Percentiles rank a stretch among this genome's conserved stretches.
Evolutionary conservation across 2,329 filamentous ascomycete genomes (phyloP).

Genomic region (Aspergillus versicolor): DNA sequence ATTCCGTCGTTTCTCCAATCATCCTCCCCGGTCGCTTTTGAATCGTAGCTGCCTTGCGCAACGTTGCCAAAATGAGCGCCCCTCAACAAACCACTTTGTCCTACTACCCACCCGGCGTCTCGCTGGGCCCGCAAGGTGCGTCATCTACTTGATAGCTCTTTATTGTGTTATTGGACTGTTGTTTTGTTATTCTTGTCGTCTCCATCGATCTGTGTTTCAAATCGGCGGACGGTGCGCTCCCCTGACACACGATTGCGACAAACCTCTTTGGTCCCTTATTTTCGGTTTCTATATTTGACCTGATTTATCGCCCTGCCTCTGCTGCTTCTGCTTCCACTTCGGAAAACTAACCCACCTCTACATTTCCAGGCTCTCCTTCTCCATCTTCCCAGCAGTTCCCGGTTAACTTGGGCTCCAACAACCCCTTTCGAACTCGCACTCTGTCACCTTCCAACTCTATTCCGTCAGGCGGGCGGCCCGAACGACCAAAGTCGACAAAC

Average conservation of each 20-base stretch:
- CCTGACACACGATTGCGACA: conserved; percentile 14
- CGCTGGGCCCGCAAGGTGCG: conserved; percentile 35
- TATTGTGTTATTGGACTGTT: conserved; percentile 6
- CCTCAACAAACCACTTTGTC: conserved; percentile 27
- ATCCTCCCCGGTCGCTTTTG: conserved; percentile 7
- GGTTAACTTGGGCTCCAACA: conserved; percentile 46
- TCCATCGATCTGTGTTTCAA: conserved; percentile 21
- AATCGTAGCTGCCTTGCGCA: conserved; percentile 21
- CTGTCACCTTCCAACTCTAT: conserved; percentile 38
- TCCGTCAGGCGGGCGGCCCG: conserved; percentile 30
- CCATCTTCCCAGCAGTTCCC: conserved; percentile 32
- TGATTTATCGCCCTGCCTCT: not conserved
- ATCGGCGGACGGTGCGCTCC: conserved; percentile 13
- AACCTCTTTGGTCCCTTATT: conserved; percentile 1
- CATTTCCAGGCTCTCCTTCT: conserved; percentile 17
- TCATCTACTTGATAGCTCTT: conserved; percentile 21
- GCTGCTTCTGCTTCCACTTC: not conserved
- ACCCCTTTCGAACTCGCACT: conserved; percentile 51
- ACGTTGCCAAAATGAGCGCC: conserved; percentile 30
- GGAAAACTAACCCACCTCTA: conserved; percentile 6
- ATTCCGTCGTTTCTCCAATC: conserved; percentile 13
- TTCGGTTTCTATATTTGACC: conserved; percentile 13
- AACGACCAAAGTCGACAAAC: conserved; percentile 59
- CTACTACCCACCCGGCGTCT: conserved; percentile 32
- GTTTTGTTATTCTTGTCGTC: conserved; percentile 10